Evolutionary conservation across 2,329 filamentous ascomycete genomes (phyloP).

Genomic region (Xylaria sp.): DNA sequence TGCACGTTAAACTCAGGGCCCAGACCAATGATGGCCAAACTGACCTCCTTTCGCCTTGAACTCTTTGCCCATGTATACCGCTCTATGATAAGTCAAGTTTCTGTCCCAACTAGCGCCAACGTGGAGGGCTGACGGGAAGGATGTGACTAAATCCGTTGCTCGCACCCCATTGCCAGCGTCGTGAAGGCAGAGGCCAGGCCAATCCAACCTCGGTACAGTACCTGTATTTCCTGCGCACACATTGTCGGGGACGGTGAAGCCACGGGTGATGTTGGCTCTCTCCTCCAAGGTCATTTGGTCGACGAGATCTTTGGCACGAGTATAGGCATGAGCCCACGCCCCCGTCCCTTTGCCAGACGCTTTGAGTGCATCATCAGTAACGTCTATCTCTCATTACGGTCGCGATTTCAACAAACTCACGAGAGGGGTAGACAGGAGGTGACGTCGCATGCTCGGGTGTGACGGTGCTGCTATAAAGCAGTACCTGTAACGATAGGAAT

Average conservation of each 20-base stretch:
- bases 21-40: conserved; percentile 16
- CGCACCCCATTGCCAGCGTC: conserved; percentile 63
- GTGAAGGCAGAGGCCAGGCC: conserved; percentile 61
- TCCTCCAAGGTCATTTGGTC: conserved; percentile 73
- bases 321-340: conserved; percentile 68
- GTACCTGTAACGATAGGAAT: conserved; percentile 32
- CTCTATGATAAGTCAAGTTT: conserved; percentile 63
- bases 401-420: conserved; percentile 40
- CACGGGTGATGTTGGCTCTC: conserved; percentile 65
- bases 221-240: conserved; percentile 62
- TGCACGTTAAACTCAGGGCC: conserved; percentile 20
- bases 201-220: conserved; percentile 57
- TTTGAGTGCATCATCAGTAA: conserved; percentile 36
- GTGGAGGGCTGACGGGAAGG: conserved; percentile 61
- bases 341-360: conserved; percentile 51
- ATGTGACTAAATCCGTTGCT: conserved; percentile 60
- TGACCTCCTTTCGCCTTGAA: conserved; percentile 63
- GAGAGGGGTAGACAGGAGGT: conserved; percentile 47
- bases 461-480: conserved; percentile 34
- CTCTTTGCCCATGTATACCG: conserved; percentile 65
- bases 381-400: not conserved
- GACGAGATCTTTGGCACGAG: conserved; percentile 67
- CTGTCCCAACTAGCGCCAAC: conserved; percentile 65
- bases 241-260: conserved; percentile 58
- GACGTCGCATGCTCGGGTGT: conserved; percentile 44